Evolutionary conservation across 139 green algal genomes (phyloP).

Genomic region (Chlorokybus atmophyticus): DNA sequence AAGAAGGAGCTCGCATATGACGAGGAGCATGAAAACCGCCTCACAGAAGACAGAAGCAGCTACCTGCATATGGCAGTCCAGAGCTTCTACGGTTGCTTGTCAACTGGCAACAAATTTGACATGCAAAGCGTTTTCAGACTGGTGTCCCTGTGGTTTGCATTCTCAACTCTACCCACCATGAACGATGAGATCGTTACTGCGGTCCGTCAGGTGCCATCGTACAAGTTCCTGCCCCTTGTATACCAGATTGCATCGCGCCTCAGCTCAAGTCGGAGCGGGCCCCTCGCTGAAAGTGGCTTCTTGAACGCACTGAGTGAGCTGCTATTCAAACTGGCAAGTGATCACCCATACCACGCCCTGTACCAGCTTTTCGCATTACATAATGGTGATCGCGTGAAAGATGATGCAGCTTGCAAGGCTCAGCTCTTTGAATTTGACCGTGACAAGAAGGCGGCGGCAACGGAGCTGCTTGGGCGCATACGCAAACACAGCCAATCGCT

Average conservation of each 20-base stretch:
- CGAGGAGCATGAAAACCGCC: conserved; percentile 22
- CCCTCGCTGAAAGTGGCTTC: neutral
- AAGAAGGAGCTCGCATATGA: conserved; percentile 26
- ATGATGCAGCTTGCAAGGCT: neutral
- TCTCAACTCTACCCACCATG: conserved; percentile 7
- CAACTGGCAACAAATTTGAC: conserved; percentile 43
- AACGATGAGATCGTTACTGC: no score
- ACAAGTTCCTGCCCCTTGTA: conserved; percentile 80
- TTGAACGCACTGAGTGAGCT: conserved; percentile 22
- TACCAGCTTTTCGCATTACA: conserved; percentile 37
- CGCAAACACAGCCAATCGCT: no score
- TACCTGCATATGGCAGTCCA: conserved; percentile 40
- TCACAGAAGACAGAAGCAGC: conserved; percentile 5
- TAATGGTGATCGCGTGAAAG: conserved; percentile 23
- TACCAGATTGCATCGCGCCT: conserved; percentile 74
- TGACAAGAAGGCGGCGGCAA: conserved; percentile 24
- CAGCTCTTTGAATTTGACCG: conserved; percentile 19
- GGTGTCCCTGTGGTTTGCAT: conserved; percentile 21
- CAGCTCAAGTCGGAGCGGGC: conserved; percentile 1
- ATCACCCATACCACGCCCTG: conserved; percentile 76
- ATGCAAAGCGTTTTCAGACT: conserved; percentile 30
- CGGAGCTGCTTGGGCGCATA: conserved; percentile 9
- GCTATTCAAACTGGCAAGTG: conserved; percentile 43
- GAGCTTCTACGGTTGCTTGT: conserved; percentile 47
- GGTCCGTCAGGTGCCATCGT: conserved; percentile 41